A percentile compares a stretch with the other conserved stretches of the same genome.
Evolutionary conservation across 2,329 filamentous ascomycete genomes (phyloP).

Genomic region (Mycogone perniciosa): DNA sequence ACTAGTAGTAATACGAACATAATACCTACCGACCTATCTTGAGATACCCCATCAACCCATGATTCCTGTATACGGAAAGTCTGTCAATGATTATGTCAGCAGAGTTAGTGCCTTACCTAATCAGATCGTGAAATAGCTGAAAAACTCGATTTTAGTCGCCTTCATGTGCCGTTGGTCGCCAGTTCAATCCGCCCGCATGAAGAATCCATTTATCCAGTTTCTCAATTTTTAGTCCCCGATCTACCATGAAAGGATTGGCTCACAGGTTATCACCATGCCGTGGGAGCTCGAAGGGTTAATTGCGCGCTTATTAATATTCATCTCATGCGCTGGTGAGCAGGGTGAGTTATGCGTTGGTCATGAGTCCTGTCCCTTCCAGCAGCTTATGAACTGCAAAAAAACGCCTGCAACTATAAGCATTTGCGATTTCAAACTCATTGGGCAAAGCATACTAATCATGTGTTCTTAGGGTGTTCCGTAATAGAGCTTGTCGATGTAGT

Average conservation of each 20-base stretch:
- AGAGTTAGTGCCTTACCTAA: not conserved
- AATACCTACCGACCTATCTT: too few species aligned
- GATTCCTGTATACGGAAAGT: too few species aligned
- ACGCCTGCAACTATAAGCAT: too few species aligned
- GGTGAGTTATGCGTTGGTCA: conserved; percentile 22
- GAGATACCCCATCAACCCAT: too few species aligned
- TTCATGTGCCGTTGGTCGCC: conserved; percentile 15
- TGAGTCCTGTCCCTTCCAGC: conserved; percentile 3
- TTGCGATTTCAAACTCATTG: not conserved
- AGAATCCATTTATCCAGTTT: conserved; percentile 13
- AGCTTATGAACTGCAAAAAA: not conserved
- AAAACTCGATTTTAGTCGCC: not conserved
- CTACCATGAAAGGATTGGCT: conserved; percentile 22
- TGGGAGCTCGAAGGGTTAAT: conserved; percentile 35
- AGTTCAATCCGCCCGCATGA: conserved; percentile 24
- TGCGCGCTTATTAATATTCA: conserved; percentile 29
- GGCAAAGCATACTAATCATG: not conserved
- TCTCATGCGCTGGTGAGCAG: conserved; percentile 33
- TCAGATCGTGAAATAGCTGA: too few species aligned
- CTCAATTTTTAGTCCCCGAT: conserved; percentile 19
- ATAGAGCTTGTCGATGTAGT: conserved; percentile 28
- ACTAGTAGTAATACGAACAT: too few species aligned
- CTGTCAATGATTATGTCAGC: not conserved
- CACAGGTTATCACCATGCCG: conserved; percentile 23
- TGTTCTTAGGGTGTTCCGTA: conserved; percentile 23